A percentile compares a stretch with the other conserved stretches of the same genome.
Conservation (phyloP, 192 early-diverging fungal species). For the Radiomyces spectabilis region DNA sequence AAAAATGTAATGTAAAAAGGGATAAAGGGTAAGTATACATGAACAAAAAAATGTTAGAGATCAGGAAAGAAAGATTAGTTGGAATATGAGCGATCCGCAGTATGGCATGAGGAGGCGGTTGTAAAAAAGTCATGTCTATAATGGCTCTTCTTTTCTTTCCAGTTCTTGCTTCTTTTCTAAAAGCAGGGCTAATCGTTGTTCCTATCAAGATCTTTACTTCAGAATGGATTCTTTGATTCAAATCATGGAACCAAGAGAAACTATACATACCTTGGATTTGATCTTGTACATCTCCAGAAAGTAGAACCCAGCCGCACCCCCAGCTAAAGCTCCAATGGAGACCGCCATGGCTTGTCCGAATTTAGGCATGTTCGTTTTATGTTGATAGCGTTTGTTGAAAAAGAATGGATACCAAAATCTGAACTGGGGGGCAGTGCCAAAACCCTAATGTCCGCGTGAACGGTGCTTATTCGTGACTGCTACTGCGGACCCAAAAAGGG, state of each 20-base stretch:
- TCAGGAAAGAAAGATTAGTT: too few species aligned
- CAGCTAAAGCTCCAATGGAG: slow-evolving; percentile 26
- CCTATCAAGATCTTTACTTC: too few species aligned
- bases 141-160: slow-evolving; percentile 1
- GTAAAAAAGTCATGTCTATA: background rate
- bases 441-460: too few species aligned
- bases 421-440: too few species aligned
- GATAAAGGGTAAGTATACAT: background rate
- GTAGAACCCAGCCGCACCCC: slow-evolving; percentile 32
- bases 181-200: slow-evolving; percentile 17
- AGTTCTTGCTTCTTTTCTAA: slow-evolving; percentile 11
- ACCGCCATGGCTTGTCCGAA: slow-evolving; percentile 20
- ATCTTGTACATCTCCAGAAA: slow-evolving; percentile 30
- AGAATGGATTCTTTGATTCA: background rate
- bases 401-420: too few species aligned
- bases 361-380: slow-evolving; percentile 11
- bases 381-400: too few species aligned
- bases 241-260: background rate
- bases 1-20: background rate
- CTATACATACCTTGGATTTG: slow-evolving; percentile 15
- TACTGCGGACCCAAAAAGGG: too few species aligned
- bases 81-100: too few species aligned
- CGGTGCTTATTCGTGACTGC: too few species aligned
- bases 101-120: too few species aligned
- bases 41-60: too few species aligned